Evolutionary conservation across 176 grass and related monocot species (phyloP), one percentile per base, ranked within the genome.

Genomic region (Phoenix roebelenii): DNA sequence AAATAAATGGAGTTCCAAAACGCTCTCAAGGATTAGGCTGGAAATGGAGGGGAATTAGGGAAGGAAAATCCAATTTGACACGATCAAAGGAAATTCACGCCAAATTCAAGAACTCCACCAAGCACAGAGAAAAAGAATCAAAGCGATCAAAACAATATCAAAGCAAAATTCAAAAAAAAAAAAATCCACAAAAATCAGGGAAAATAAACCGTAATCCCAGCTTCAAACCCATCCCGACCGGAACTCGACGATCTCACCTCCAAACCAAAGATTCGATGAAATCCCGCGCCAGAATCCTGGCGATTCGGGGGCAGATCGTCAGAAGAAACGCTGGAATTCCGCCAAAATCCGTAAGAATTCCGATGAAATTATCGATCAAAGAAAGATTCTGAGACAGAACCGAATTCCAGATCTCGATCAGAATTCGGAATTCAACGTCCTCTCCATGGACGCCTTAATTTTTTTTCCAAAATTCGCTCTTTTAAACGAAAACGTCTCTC

Each of bases 181-280:
- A 5, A 15, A 60, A 1, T 59, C 16, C 16, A 35, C 25, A 25
- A 60, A 60, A 60, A n/a, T 18, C 16, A 18, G 2, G 22, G 18
- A 20, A 10, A 18, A 22, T 22, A 55, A 55, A 55, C 54, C 18
- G 3, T 12, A 55, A 55, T 22, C 18, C 5, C 24, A 60, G 26
- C 58, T n/a, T 7, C 25, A 35, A 35, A 17, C 23, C 12, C 23
- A 60, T 60, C 16, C 58, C 5, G n/a, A 35, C 24, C 25, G 19
- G 54, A 55, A 55, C 18, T 55, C 54, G 54, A 55, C 23, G 0
- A 7, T 17, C 58, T 60, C 58, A 60, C 58, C 58, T 60, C 25
- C 25, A 17, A 17, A 26, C 18, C 25, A 60, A 17, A 10, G 26
- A 32, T 60, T 25, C 6, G 58, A 23, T 3, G 25, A 29, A 26